Base-by-base conservation (phyloP, 2,329 filamentous ascomycete genomes). In the Pestalotiopsis sp. region DNA sequence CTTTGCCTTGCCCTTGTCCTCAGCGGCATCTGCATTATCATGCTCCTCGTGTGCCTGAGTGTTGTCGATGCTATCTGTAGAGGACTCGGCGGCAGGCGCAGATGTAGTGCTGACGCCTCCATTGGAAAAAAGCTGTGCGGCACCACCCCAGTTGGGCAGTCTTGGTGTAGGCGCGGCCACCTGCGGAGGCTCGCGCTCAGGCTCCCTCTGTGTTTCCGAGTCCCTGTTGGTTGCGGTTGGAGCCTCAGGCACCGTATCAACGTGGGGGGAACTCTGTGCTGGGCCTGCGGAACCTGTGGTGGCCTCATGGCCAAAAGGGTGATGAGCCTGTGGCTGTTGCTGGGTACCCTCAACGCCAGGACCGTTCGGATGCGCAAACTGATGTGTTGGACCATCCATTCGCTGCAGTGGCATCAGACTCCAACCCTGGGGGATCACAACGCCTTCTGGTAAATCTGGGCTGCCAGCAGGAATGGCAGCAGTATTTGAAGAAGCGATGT, bases 341-440 rank as follows among this genome's bases (percentile, higher is more conserved):
- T 17, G 23, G 25, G 57, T 6, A 23, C 17, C n/a, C 13, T 63
- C 60, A 63, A 17, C 14, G 12, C 20, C 23, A 6, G 52, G 17
- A 45, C 3, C 31, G 49, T 27, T 31, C 38, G 31, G n/a, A 56
- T 41, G 20, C 25, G 64, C 14, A 56, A 31, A 27, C 17, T 36
- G 38, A 12, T 57, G 64, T 7, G 70, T 11, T 17, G 36, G 71
- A 66, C 79, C 82, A 64, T 87, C 85, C 9, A 88, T 72, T 27
- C 87, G 83, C 71, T 90, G 86, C 2, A 92, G 81, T 27, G 90
- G 90, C 60, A 91, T 80, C 52, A 92, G 78, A 25, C 88, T 87
- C 90, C 90, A 92, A 4, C 90, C 90, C 36, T 86, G 83, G 2
- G 90, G 90, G 23, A 92, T 84, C 4, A 86, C 83, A n/a, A 92